These are phyloP conservation scores for Lunasporangiospora selenospora DNA, from an alignment of 192 early-diverging fungal genomes.

Conservation along the genomic window DNA sequence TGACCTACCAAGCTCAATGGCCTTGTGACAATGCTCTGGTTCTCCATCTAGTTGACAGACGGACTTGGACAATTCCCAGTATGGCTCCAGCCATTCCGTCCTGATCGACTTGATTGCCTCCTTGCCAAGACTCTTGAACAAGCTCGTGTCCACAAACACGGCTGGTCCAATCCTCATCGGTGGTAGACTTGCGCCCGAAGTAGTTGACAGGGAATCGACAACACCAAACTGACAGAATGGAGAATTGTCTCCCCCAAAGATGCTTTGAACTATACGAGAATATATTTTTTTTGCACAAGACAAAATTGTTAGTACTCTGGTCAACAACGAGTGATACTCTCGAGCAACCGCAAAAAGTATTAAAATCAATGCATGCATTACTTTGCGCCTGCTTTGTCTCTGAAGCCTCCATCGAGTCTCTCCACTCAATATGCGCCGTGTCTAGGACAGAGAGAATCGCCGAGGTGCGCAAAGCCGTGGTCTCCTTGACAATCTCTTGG, in stretches of 20 bases:
- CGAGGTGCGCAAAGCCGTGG: conserved; percentile 10
- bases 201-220: conserved; percentile 8
- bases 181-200: conserved; percentile 3
- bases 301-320: neutral
- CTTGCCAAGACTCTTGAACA: conserved; percentile 3
- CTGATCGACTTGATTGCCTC: conserved; percentile 3
- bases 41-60: conserved; percentile 26
- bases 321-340: neutral
- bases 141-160: conserved; percentile 24
- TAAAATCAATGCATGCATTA: neutral
- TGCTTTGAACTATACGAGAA: conserved; percentile 19
- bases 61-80: conserved; percentile 16
- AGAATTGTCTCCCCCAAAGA: conserved; percentile 30
- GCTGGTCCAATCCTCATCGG: conserved; percentile 35
- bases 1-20: conserved; percentile 29
- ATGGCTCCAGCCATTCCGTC: conserved; percentile 20
- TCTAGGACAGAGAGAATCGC: conserved; percentile 15
- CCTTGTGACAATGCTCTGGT: conserved; percentile 1
- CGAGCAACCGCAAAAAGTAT: neutral
- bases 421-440: conserved; percentile 23
- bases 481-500: conserved; percentile 25
- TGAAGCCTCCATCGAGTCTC: conserved; percentile 7
- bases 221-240: conserved; percentile 26
- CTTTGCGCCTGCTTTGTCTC: conserved; percentile 7
- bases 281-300: no score